Percentiles rank a stretch among this genome's conserved stretches.
These are phyloP conservation scores for Solanum pimpinellifolium DNA, from an alignment of 257 asterid genomes.

Conservation along the genomic window DNA sequence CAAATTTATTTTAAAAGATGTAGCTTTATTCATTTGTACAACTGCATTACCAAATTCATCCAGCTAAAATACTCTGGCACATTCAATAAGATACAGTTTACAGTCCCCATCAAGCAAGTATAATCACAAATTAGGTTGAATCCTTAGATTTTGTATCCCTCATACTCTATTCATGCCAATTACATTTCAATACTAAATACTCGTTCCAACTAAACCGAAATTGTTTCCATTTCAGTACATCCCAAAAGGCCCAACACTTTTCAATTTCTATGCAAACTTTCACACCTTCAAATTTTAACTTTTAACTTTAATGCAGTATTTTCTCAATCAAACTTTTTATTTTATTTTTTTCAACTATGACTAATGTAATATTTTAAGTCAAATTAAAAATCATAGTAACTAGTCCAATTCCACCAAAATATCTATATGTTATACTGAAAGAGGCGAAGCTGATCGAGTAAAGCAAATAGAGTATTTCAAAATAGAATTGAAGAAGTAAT, in stretches of 20 bases:
- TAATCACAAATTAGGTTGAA: not conserved
- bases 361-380: not conserved
- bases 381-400: not conserved
- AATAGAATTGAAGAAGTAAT: constrained; percentile 14
- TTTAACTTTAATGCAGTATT: not conserved
- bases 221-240: not conserved
- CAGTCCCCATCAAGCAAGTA: not conserved
- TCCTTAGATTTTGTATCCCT: not conserved
- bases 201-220: not conserved
- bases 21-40: not conserved
- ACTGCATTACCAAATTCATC: not conserved
- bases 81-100: not conserved
- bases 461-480: not conserved
- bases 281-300: not conserved
- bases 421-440: too few species aligned
- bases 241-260: not conserved
- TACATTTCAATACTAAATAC: not conserved
- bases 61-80: not conserved
- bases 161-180: not conserved
- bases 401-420: not conserved
- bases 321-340: not conserved
- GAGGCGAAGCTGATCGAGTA: not conserved
- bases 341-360: not conserved
- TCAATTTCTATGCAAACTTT: not conserved
- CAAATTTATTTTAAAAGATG: not conserved